Conservation (phyloP, 2,329 filamentous ascomycete species). For the Blumeria hordei region DNA sequence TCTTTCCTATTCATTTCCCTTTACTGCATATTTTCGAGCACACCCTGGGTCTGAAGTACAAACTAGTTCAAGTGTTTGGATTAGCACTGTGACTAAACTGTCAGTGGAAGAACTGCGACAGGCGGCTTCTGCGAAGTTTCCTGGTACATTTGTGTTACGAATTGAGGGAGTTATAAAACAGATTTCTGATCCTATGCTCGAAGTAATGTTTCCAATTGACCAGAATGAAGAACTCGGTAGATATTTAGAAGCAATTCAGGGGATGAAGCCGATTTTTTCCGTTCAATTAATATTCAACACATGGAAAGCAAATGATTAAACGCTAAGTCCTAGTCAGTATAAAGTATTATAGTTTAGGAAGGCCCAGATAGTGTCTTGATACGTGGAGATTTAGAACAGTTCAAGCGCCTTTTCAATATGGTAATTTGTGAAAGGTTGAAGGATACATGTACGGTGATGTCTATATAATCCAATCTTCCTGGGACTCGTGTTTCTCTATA, state of each 20-base stretch:
- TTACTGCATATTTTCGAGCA: slow-evolving; percentile 43
- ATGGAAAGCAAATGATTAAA: slow-evolving; percentile 10
- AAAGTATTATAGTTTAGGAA: no score
- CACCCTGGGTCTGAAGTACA: slow-evolving; percentile 35
- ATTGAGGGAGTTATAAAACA: slow-evolving; percentile 44
- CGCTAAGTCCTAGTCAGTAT: no score
- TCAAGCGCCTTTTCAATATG: no score
- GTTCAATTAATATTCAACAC: slow-evolving; percentile 11
- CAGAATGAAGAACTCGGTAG: slow-evolving; percentile 47
- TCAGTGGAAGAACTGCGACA: slow-evolving; percentile 38
- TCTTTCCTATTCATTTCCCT: slow-evolving; percentile 16
- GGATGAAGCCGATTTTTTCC: slow-evolving; percentile 14
- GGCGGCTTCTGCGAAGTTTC: slow-evolving; percentile 34
- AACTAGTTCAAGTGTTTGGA: slow-evolving; percentile 32
- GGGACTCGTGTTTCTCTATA: no score
- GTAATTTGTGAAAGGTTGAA: no score
- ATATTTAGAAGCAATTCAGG: slow-evolving; percentile 34
- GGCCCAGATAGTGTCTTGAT: no score
- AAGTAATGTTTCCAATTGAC: slow-evolving; percentile 39
- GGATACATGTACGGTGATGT: no score
- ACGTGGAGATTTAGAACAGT: no score
- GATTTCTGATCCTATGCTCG: slow-evolving; percentile 20
- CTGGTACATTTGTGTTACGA: slow-evolving; percentile 30
- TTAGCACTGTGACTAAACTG: slow-evolving; percentile 29
- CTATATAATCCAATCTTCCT: no score